Percentiles rank a stretch among this genome's conserved stretches.
Conservation (phyloP, 345 rosid genomes). For the Dimocarpus longan region DNA sequence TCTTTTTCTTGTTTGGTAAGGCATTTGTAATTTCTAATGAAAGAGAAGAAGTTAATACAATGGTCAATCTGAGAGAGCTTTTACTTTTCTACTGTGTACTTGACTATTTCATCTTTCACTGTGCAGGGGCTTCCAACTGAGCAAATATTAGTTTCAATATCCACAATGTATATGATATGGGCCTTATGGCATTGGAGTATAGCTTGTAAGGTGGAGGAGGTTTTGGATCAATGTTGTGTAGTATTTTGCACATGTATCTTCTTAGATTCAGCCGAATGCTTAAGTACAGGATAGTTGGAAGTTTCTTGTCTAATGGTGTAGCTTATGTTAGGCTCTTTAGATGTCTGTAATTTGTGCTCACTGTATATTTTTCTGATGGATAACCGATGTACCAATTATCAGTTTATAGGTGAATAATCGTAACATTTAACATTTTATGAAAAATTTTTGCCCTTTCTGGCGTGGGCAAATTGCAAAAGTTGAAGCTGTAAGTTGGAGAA, state of each 20-base stretch:
- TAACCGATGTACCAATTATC: too few relatives aligned
- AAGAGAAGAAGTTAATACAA: not conserved
- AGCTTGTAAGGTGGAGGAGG: not conserved
- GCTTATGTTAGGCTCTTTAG: not conserved
- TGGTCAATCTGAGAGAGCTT: not conserved
- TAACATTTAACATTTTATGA: not conserved
- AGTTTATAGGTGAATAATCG: not conserved
- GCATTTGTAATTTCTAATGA: too few relatives aligned
- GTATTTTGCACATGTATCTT: not conserved
- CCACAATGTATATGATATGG: not conserved
- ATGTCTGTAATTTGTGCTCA: not conserved
- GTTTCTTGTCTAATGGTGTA: not conserved
- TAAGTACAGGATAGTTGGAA: not conserved
- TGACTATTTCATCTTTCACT: slow-evolving; percentile 4
- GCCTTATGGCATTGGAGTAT: not conserved
- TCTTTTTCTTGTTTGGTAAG: not conserved
- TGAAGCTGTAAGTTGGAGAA: not conserved
- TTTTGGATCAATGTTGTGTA: not conserved
- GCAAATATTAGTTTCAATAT: slow-evolving; percentile 1
- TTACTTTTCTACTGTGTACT: not conserved
- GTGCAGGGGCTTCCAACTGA: slow-evolving; percentile 14
- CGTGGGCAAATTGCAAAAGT: not conserved
- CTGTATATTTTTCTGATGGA: not conserved
- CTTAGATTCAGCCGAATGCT: not conserved
- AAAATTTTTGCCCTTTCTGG: not conserved